Evolutionary conservation across 305 asterid genomes (phyloP).

Genomic region (Fraxinus floribunda): DNA sequence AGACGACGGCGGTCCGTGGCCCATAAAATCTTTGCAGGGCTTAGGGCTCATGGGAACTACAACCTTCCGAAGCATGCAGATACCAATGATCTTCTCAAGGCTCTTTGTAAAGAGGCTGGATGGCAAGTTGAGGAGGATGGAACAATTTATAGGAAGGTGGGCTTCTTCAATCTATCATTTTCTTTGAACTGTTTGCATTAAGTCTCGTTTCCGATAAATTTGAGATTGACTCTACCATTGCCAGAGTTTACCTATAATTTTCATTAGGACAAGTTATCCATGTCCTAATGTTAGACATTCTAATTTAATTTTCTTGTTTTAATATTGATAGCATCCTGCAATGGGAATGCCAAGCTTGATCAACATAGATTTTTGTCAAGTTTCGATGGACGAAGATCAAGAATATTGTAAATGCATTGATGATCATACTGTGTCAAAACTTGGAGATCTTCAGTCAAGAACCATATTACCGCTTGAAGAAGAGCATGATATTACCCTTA

Average conservation of each 20-base stretch:
- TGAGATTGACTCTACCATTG: not conserved
- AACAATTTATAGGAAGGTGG: conserved; percentile 42
- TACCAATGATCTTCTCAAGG: conserved; percentile 67
- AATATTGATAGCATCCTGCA: conserved; percentile 12
- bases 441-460: not conserved
- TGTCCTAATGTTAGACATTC: not conserved
- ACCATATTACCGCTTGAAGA: not conserved
- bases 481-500: conserved; percentile 34
- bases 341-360: conserved; percentile 30
- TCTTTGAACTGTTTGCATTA: not conserved
- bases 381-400: conserved; percentile 23
- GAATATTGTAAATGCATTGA: conserved; percentile 41
- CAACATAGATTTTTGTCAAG: conserved; percentile 11
- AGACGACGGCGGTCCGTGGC: conserved; percentile 49
- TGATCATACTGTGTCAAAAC: conserved; percentile 7
- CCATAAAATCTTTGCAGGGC: conserved; percentile 57
- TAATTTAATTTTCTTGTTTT: not conserved
- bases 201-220: not conserved
- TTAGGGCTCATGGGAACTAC: conserved; percentile 66
- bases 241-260: not conserved
- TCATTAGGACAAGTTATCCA: not conserved
- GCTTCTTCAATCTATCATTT: not conserved
- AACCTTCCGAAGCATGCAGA: conserved; percentile 62
- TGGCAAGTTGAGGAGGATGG: conserved; percentile 81
- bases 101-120: conserved; percentile 75